phyloP scores from a whole-genome alignment of 2,329 filamentous ascomycete species.

The Didymella arachidicola region DNA sequence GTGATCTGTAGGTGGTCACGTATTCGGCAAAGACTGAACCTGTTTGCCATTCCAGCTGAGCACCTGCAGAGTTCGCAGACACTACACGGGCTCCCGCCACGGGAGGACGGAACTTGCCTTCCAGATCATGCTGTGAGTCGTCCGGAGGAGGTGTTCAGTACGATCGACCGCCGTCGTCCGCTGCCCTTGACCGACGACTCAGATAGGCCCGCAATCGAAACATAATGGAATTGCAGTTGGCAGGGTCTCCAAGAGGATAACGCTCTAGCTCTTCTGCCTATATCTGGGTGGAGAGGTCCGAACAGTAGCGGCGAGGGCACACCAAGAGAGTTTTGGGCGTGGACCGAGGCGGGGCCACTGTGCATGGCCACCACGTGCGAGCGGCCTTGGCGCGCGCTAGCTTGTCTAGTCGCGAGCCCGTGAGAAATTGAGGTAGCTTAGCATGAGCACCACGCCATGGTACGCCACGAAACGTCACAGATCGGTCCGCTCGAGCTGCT shows the following conservation, averaged over 20 bases:
- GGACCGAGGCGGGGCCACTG: conserved; percentile 15
- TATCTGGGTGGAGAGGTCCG: conserved; percentile 13
- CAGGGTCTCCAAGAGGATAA: conserved; percentile 6
- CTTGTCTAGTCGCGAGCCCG: conserved; percentile 4
- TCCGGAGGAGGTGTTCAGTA: conserved; percentile 13
- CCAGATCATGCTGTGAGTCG: conserved; percentile 10
- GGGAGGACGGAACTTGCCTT: conserved; percentile 18
- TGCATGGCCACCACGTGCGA: conserved; percentile 38
- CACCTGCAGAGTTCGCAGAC: conserved; percentile 3
- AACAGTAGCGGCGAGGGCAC: conserved; percentile 14
- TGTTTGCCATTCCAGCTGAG: conserved; percentile 5
- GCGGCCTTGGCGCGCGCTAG: conserved; percentile 16
- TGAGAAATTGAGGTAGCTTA: conserved; percentile 8
- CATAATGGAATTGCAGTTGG: conserved; percentile 8
- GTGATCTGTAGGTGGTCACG: conserved; percentile 8
- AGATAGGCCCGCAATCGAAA: conserved; percentile 14
- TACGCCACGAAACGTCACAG: conserved; percentile 19
- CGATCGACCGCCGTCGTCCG: conserved; percentile 23
- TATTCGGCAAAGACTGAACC: conserved; percentile 4
- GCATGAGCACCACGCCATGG: conserved; percentile 16
- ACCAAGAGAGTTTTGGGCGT: conserved; percentile 10
- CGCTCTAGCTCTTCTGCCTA: conserved; percentile 14
- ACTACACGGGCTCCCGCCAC: conserved; percentile 24
- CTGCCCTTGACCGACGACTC: neutral
- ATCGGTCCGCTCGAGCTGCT: conserved; percentile 12